These are phyloP conservation scores for Saksenaea vasiformis DNA, from an alignment of 371 early-diverging fungal species.

Conservation along the genomic window DNA sequence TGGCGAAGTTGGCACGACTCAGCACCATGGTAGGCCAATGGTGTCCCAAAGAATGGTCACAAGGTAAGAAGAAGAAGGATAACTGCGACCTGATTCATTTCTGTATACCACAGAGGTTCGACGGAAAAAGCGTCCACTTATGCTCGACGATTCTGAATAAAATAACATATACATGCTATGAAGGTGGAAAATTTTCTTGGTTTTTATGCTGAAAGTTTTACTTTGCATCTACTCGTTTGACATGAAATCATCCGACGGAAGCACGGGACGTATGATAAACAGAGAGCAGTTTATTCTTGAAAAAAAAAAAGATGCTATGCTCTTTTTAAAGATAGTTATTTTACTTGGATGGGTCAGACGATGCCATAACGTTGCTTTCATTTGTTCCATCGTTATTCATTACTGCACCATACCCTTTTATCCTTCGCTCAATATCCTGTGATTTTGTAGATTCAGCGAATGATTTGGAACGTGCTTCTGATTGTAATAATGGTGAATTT, in stretches of 20 bases:
- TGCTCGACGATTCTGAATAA: slow-evolving; percentile 15
- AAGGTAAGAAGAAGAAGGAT: slow-evolving; percentile 10
- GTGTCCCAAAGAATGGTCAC: slow-evolving; percentile 32
- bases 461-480: not conserved
- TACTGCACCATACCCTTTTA: slow-evolving; percentile 9
- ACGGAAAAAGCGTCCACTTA: slow-evolving; percentile 6
- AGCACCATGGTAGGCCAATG: not conserved
- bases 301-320: too few relatives aligned
- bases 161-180: not conserved
- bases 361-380: not conserved
- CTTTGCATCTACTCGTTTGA: too few relatives aligned
- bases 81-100: not conserved
- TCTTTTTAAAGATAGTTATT: too few relatives aligned
- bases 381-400: not conserved
- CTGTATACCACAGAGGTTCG: slow-evolving; percentile 5
- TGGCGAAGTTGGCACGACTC: slow-evolving; percentile 9
- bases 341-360: not conserved
- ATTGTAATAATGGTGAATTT: not conserved
- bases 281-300: too few relatives aligned
- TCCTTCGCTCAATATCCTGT: slow-evolving; percentile 2
- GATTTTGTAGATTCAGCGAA: not conserved
- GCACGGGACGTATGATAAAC: too few relatives aligned
- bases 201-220: too few relatives aligned
- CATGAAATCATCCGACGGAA: too few relatives aligned
- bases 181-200: too few relatives aligned